Percentiles rank a stretch among this genome's conserved stretches.
Conservation (phyloP, 2,329 filamentous ascomycete genomes). For the Talaromyces sp. region DNA sequence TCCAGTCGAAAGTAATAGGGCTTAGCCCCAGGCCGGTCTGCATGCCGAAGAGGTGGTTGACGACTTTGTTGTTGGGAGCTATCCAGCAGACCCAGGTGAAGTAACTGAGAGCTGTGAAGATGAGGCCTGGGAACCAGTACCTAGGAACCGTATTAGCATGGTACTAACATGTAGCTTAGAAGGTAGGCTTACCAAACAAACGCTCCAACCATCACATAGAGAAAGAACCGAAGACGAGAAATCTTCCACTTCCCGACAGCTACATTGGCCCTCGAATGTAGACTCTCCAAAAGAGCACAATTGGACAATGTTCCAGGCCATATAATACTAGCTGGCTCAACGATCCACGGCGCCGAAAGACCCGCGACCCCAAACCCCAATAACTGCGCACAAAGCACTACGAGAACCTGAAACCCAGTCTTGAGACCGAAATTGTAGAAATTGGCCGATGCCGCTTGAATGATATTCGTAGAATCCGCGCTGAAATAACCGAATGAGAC, state of each 20-base stretch:
- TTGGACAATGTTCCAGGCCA: conserved; percentile 41
- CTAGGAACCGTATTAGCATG: conserved; percentile 21
- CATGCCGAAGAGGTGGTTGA: conserved; percentile 47
- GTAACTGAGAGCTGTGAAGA: conserved; percentile 50
- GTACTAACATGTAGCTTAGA: not conserved
- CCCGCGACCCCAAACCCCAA: conserved; percentile 42
- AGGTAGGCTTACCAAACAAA: conserved; percentile 24
- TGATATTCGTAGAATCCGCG: conserved; percentile 47
- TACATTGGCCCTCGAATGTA: conserved; percentile 38
- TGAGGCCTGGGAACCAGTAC: conserved; percentile 54
- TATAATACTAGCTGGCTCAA: conserved; percentile 38
- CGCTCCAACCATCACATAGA: conserved; percentile 28
- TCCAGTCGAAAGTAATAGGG: conserved; percentile 35
- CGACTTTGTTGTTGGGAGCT: conserved; percentile 44
- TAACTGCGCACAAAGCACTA: conserved; percentile 39
- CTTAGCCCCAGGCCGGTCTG: conserved; percentile 30
- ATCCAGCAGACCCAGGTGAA: conserved; percentile 52
- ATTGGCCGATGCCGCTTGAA: conserved; percentile 38
- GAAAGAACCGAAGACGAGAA: conserved; percentile 38
- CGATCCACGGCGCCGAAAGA: conserved; percentile 35
- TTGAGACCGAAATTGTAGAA: conserved; percentile 43
- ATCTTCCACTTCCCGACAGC: conserved; percentile 39
- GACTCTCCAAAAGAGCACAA: conserved; percentile 36
- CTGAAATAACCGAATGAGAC: conserved; percentile 48
- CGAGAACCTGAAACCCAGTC: conserved; percentile 38